A percentile compares a stretch with the other conserved stretches of the same genome.
Conservation (phyloP, 1,284 basidiomycete genomes). For the Cryptococcus maquisensis region DNA sequence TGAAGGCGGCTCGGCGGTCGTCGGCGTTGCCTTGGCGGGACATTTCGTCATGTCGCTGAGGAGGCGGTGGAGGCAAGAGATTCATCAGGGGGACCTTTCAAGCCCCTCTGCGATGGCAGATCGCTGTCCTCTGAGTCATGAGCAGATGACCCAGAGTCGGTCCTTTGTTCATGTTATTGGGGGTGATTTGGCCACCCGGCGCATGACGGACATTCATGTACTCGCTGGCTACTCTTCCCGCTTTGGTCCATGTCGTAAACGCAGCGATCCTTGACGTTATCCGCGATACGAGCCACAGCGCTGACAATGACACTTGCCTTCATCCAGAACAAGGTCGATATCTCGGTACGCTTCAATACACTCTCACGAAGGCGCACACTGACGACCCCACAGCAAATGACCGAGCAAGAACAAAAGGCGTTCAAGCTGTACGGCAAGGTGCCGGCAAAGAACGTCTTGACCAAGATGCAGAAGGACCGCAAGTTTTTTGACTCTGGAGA, state of each 20-base stretch:
- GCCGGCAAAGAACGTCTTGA: slow-evolving; percentile 84
- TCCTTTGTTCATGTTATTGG: no score
- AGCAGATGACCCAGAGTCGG: no score
- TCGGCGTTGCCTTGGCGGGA: neutral
- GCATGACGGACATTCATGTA: neutral
- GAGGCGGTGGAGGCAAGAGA: neutral
- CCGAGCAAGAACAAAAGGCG: slow-evolving; percentile 87
- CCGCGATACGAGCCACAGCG: neutral
- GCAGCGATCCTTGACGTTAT: neutral
- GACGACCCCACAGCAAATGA: slow-evolving; percentile 60
- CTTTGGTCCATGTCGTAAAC: neutral
- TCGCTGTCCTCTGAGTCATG: no score
- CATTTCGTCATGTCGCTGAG: neutral
- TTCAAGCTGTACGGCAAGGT: slow-evolving; percentile 93
- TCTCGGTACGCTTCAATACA: slow-evolving; percentile 33
- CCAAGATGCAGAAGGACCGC: slow-evolving; percentile 96
- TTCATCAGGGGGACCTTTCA: neutral
- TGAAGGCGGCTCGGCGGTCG: neutral
- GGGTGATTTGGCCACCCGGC: no score
- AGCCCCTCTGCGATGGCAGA: neutral
- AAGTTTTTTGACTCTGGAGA: slow-evolving; percentile 98
- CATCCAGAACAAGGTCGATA: slow-evolving; percentile 47
- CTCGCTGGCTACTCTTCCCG: neutral
- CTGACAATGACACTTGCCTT: slow-evolving; percentile 6
- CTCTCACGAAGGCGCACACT: neutral